Base-by-base conservation (phyloP, 202 grass and related monocot species). In the Carex arenaria region DNA sequence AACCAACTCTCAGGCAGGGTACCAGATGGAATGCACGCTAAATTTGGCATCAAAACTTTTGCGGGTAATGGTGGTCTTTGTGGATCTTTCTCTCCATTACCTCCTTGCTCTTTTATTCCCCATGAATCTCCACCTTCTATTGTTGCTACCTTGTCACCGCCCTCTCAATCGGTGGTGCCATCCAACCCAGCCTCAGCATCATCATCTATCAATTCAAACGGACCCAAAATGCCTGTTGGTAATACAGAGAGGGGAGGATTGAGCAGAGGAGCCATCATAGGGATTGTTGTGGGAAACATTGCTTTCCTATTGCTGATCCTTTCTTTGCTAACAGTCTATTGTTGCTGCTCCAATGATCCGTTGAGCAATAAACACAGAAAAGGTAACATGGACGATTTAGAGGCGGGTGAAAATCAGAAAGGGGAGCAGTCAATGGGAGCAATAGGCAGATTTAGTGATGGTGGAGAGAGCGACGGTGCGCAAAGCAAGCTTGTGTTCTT, bases 401-500 rank as follows among this genome's bases (percentile, higher is more conserved):
- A 89, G 72, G 85, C 85, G 12, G 89, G 76, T 10, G 71, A 85
- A 80, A 72, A 83, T 68, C 20, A 82, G 64, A 91, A 87, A 73
- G 82, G 81, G 0, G 80, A 83, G 72, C 80, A 90, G 32, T 85
- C 85, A 19, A 87, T 74, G 0, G 91, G 87, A 71, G 88, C 85
- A 78, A 87, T 83, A 4, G 90, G 93, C 42, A 22, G 80, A 23
- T 87, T 79, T 86, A 92, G 85, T 60, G 92, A 90, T 76, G 90
- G 88, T 36, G 87, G 85, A 4, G 94, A 94, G 85, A 94, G 92
- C 77, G 94, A 97, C 51, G 84, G 92, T 4, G 94, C 90, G 8
- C 88, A 91, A 40, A 95, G 90, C 72, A 97, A 94, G 82, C 87
- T 97, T 31, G 92, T 97, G 13, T 97, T 97, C 23, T 92, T 97